Evolutionary conservation across 2,329 filamentous ascomycete species (phyloP).

Genomic region (Cadophora sp.): DNA sequence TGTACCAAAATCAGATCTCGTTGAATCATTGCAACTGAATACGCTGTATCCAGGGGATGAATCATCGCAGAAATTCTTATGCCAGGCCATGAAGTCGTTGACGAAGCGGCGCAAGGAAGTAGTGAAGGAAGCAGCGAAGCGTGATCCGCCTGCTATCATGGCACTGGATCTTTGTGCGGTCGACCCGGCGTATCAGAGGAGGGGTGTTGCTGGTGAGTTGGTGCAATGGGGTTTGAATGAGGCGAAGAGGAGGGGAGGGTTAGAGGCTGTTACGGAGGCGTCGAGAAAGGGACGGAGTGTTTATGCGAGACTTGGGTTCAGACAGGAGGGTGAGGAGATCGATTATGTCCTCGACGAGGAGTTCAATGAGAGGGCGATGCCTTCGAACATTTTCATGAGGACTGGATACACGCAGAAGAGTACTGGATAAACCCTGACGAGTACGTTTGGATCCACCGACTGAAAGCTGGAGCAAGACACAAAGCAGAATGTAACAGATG

Average conservation of each 20-base stretch:
- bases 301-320: constrained; percentile 10
- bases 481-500: no score
- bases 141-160: constrained; percentile 11
- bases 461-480: no score
- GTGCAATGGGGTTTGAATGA: constrained; percentile 18
- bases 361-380: constrained; percentile 5
- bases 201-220: constrained; percentile 8
- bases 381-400: constrained; percentile 19
- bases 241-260: constrained; percentile 1
- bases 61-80: constrained; percentile 9
- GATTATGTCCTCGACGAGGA: constrained; percentile 7
- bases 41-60: constrained; percentile 9
- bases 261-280: constrained; percentile 15
- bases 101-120: not conserved
- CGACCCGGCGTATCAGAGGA: constrained; percentile 15
- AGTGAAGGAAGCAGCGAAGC: constrained; percentile 2
- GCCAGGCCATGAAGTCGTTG: constrained; percentile 8
- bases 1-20: not conserved
- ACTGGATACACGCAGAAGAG: constrained; percentile 2
- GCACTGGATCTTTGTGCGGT: constrained; percentile 17
- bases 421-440: not conserved
- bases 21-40: not conserved
- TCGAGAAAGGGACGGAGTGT: constrained; percentile 7
- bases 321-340: constrained; percentile 14
- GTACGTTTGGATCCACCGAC: not conserved